These are phyloP conservation scores for Calonectria pseudoturangicola DNA, from an alignment of 2,329 filamentous ascomycete genomes.

Conservation along the genomic window DNA sequence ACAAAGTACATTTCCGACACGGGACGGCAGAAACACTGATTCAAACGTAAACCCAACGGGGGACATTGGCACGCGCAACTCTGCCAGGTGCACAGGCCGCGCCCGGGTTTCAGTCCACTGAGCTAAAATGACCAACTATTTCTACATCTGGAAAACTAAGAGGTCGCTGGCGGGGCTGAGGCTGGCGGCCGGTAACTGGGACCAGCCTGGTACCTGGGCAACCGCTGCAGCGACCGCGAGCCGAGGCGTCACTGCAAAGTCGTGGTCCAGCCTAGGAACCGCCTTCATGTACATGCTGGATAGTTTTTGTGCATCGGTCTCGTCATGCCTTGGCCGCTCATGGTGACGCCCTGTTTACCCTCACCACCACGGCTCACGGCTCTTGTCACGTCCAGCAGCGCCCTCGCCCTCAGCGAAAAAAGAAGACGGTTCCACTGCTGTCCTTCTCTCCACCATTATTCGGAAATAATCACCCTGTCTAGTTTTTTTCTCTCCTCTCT, in stretches of 20 bases:
- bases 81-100: slow-evolving; percentile 15
- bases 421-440: slow-evolving; percentile 3
- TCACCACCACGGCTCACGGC: not conserved
- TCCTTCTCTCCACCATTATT: slow-evolving; percentile 13
- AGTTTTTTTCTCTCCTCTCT: not conserved
- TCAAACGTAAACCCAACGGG: slow-evolving; percentile 13
- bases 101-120: slow-evolving; percentile 12
- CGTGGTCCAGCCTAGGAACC: not conserved
- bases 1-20: not conserved
- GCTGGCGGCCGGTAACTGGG: slow-evolving; percentile 16
- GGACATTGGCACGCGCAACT: not conserved
- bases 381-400: too few species aligned
- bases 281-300: not conserved
- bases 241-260: slow-evolving; percentile 16
- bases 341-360: slow-evolving; percentile 4
- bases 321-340: not conserved
- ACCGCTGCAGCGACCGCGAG: slow-evolving; percentile 12
- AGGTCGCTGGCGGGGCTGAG: slow-evolving; percentile 12
- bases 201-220: slow-evolving; percentile 24
- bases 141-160: slow-evolving; percentile 5
- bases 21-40: slow-evolving; percentile 12
- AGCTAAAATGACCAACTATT: slow-evolving; percentile 19
- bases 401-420: not conserved
- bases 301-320: not conserved
- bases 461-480: slow-evolving; percentile 1